phyloP scores from a whole-genome alignment of 805 yeast species.

The Candida ortonii region DNA sequence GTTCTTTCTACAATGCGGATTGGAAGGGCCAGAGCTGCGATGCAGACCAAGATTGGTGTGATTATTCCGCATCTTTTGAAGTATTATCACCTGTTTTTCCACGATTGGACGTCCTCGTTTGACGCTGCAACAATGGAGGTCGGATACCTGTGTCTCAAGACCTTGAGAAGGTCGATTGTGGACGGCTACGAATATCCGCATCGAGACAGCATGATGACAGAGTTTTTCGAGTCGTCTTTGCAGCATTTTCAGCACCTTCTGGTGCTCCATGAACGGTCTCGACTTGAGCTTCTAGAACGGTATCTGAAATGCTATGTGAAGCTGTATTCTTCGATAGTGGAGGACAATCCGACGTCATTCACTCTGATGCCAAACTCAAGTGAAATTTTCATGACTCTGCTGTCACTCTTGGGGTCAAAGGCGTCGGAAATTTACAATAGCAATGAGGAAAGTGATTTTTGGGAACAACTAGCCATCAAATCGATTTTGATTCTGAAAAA shows the following conservation, averaged over 20 bases:
- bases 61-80: slow-evolving; percentile 59
- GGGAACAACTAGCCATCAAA: slow-evolving; percentile 73
- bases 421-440: slow-evolving; percentile 64
- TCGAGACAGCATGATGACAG: slow-evolving; percentile 52
- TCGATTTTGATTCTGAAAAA: slow-evolving; percentile 63
- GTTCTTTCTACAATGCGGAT: slow-evolving; percentile 70
- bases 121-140: slow-evolving; percentile 63
- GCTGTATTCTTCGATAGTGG: slow-evolving; percentile 58
- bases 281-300: slow-evolving; percentile 56
- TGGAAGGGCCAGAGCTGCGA: slow-evolving; percentile 75
- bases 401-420: slow-evolving; percentile 58
- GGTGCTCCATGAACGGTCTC: slow-evolving; percentile 47
- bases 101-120: slow-evolving; percentile 54
- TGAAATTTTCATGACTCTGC: slow-evolving; percentile 57
- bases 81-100: slow-evolving; percentile 57
- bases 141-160: slow-evolving; percentile 75
- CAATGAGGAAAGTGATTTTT: slow-evolving; percentile 56
- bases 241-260: slow-evolving; percentile 60
- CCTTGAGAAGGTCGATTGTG: slow-evolving; percentile 65
- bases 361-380: slow-evolving; percentile 62
- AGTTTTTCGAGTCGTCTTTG: slow-evolving; percentile 55
- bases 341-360: slow-evolving; percentile 65
- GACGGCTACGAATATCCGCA: slow-evolving; percentile 76
- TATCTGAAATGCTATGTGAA: slow-evolving; percentile 75
- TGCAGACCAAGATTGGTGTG: slow-evolving; percentile 68